Conservation (phyloP, 306 rosid genomes). For the Corylus avellana region DNA sequence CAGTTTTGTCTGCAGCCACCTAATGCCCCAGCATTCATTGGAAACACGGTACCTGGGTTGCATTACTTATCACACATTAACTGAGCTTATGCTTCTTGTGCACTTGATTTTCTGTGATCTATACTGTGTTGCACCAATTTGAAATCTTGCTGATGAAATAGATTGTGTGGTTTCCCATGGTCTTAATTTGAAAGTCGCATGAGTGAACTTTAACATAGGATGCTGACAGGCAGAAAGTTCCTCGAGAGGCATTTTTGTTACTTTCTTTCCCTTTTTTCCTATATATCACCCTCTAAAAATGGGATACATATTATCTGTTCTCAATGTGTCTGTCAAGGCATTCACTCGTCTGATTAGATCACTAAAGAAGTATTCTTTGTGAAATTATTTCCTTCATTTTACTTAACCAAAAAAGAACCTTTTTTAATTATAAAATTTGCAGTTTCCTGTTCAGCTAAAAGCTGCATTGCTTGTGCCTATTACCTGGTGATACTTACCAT, state of each 20-base stretch:
- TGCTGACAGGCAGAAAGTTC: background rate
- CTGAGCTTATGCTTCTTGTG: background rate
- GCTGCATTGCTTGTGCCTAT: background rate
- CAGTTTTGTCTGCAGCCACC: constrained; percentile 94
- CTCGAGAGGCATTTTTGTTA: background rate
- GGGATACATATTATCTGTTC: background rate
- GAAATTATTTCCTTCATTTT: background rate
- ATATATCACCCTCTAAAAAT: background rate
- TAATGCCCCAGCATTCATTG: constrained; percentile 82
- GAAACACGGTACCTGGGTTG: constrained; percentile 72
- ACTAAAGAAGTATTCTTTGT: background rate
- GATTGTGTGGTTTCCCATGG: background rate
- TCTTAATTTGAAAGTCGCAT: background rate
- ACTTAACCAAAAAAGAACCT: background rate
- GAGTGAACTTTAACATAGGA: background rate
- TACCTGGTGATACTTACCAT: background rate
- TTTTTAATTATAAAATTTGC: background rate
- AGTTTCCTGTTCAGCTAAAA: background rate
- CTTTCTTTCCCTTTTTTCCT: background rate
- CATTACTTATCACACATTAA: constrained; percentile 5
- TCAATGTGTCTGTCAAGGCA: background rate
- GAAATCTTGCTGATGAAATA: background rate
- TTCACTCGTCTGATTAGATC: background rate
- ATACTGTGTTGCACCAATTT: constrained; percentile 2
- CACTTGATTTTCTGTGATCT: background rate